phyloP scores from a whole-genome alignment of 108 stramenopile genomes.

The Schizochytrium sp. region DNA sequence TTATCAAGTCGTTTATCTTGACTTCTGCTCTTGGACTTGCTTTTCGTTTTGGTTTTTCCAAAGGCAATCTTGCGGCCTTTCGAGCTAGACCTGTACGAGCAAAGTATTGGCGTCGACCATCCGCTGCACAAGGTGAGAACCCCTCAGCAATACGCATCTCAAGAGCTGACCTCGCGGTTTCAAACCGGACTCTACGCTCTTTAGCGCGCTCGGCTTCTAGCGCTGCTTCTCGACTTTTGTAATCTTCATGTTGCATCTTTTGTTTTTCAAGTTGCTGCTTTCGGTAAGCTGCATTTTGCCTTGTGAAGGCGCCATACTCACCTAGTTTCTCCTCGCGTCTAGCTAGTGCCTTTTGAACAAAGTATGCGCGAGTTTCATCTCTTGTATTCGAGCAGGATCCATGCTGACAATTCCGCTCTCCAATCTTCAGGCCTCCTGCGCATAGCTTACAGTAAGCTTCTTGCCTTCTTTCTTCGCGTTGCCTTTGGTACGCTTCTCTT shows the following conservation, averaged over 20 bases:
- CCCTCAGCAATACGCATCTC: not conserved
- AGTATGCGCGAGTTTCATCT: not conserved
- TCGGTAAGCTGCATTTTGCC: not conserved
- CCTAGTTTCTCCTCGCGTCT: not conserved
- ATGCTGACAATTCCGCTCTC: not conserved
- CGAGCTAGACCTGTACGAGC: conserved; percentile 12
- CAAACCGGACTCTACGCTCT: not conserved
- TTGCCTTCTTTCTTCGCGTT: not conserved
- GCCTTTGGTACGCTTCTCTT: not conserved
- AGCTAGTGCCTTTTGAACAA: conserved; percentile 3
- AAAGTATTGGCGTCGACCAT: conserved; percentile 27
- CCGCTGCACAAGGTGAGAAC: not conserved
- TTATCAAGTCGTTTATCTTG: too few species aligned
- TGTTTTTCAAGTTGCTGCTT: not conserved
- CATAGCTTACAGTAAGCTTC: conserved; percentile 13
- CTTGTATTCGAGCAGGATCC: not conserved
- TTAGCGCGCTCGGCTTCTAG: not conserved
- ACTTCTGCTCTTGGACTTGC: too few species aligned
- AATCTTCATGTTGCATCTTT: not conserved
- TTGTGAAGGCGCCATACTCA: not conserved
- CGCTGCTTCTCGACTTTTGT: not conserved
- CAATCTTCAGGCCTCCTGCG: not conserved
- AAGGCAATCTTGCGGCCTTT: not conserved
- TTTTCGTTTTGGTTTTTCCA: not conserved
- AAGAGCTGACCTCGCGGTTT: not conserved